A percentile compares a stretch with the other conserved stretches of the same genome.
Conservation (phyloP, 768 basidiomycete species). For the Amylocystis lapponica region DNA sequence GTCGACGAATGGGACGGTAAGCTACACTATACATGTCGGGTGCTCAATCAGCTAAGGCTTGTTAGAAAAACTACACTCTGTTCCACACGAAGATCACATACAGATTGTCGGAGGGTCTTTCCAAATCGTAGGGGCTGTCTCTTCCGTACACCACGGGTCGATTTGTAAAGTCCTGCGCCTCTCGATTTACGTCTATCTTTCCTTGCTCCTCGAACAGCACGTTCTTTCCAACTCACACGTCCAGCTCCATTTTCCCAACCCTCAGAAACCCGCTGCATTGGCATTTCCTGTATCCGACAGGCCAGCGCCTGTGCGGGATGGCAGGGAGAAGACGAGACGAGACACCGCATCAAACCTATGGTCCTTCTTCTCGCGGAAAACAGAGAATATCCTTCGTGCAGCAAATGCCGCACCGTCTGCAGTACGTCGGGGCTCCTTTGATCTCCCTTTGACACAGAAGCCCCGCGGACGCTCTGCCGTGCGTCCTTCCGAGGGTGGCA, state of each 20-base stretch:
- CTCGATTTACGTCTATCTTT: constrained; percentile 47
- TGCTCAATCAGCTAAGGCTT: background rate
- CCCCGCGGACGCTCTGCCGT: constrained; percentile 12
- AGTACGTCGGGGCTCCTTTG: constrained; percentile 35
- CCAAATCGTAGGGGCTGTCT: constrained; percentile 40
- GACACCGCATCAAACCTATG: constrained; percentile 22
- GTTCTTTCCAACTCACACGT: constrained; percentile 47
- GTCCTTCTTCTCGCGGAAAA: constrained; percentile 33
- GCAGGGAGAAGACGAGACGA: constrained; percentile 14
- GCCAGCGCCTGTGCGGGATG: constrained; percentile 9
- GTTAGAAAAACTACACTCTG: too few species aligned
- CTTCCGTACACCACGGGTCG: constrained; percentile 35
- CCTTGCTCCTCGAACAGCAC: constrained; percentile 56
- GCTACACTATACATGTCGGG: constrained; percentile 6
- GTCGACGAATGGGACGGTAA: constrained; percentile 46
- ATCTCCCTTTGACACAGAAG: constrained; percentile 24
- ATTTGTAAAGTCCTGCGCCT: constrained; percentile 48
- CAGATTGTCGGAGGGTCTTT: constrained; percentile 61
- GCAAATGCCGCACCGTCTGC: constrained; percentile 18
- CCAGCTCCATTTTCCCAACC: constrained; percentile 37
- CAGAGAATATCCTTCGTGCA: constrained; percentile 26
- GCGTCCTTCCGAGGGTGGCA: constrained; percentile 1
- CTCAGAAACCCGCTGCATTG: constrained; percentile 14
- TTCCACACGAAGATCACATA: constrained; percentile 18
- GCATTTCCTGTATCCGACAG: constrained; percentile 1